Conservation (phyloP, 768 basidiomycete genomes). For the Guyanaporus albipodus region DNA sequence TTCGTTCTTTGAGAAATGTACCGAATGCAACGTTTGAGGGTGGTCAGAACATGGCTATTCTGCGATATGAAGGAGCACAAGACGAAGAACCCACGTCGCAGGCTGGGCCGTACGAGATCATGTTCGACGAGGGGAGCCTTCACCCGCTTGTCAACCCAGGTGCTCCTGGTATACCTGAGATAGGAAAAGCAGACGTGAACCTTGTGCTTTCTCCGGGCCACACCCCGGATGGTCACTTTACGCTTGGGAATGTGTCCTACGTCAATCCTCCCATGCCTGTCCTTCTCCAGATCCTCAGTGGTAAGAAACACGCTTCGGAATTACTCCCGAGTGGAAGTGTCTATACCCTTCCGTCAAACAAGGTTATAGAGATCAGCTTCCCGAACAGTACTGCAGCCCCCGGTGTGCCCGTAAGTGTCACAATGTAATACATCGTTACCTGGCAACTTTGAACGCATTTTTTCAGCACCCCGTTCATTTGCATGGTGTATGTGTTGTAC, state of each 20-base stretch:
- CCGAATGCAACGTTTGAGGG: constrained; percentile 27
- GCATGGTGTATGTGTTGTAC: constrained; percentile 35
- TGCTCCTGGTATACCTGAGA: constrained; percentile 37
- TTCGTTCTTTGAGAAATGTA: background rate
- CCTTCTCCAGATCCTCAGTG: constrained; percentile 37
- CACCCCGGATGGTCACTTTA: constrained; percentile 4
- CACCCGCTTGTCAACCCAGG: constrained; percentile 32
- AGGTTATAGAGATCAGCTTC: constrained; percentile 43
- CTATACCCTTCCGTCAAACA: constrained; percentile 42
- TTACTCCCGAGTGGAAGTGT: constrained; percentile 49
- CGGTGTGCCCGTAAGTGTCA: constrained; percentile 28
- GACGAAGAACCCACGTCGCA: constrained; percentile 44
- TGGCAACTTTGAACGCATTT: background rate
- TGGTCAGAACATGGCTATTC: constrained; percentile 46
- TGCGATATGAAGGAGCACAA: constrained; percentile 46
- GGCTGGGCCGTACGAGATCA: constrained; percentile 21
- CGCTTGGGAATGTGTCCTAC: constrained; percentile 31
- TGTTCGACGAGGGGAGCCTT: constrained; percentile 38
- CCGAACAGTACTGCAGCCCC: constrained; percentile 27
- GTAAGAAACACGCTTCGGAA: constrained; percentile 39
- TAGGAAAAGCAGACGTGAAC: constrained; percentile 40
- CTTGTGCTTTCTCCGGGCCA: constrained; percentile 19
- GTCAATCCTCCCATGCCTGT: constrained; percentile 38
- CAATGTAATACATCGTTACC: background rate
- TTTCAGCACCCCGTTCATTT: constrained; percentile 39